Conservation (phyloP, 306 rosid genomes). For the Fragaria nilgerrensis region DNA sequence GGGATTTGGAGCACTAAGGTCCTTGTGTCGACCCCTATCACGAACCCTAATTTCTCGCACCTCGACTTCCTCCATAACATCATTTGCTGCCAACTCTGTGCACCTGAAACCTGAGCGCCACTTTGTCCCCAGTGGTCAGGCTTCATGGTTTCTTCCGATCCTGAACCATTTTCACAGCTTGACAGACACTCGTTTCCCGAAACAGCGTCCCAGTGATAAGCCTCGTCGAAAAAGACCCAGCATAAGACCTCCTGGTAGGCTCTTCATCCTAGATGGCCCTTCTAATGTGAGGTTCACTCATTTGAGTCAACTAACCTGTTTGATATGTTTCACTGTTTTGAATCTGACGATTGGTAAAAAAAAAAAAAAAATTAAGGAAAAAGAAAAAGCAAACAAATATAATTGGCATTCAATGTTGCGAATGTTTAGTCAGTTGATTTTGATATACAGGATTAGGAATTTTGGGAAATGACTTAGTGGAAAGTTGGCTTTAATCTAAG, state of each 20-base stretch:
- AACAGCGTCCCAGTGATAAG: slow-evolving; percentile 64
- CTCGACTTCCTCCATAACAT: neutral
- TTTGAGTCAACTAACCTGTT: neutral
- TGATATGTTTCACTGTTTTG: neutral
- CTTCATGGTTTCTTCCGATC: slow-evolving; percentile 46
- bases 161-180: slow-evolving; percentile 60
- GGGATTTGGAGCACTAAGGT: slow-evolving; percentile 62
- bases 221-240: slow-evolving; percentile 75
- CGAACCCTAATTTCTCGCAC: slow-evolving; percentile 30
- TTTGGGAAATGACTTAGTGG: neutral
- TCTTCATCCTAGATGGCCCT: neutral
- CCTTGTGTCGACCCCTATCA: slow-evolving; percentile 53
- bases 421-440: neutral
- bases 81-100: slow-evolving; percentile 27
- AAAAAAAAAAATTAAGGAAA: neutral
- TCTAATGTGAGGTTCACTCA: neutral
- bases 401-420: neutral
- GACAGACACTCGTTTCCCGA: slow-evolving; percentile 80
- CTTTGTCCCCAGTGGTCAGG: slow-evolving; percentile 21
- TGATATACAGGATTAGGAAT: neutral
- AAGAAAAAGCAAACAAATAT: neutral
- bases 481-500: neutral
- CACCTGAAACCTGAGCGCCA: slow-evolving; percentile 22
- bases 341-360: neutral
- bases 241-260: slow-evolving; percentile 70